A percentile compares a stretch with the other conserved stretches of the same genome.
These are phyloP conservation scores for Scutellaria barbata DNA, from an alignment of 257 asterid species.

Conservation along the genomic window DNA sequence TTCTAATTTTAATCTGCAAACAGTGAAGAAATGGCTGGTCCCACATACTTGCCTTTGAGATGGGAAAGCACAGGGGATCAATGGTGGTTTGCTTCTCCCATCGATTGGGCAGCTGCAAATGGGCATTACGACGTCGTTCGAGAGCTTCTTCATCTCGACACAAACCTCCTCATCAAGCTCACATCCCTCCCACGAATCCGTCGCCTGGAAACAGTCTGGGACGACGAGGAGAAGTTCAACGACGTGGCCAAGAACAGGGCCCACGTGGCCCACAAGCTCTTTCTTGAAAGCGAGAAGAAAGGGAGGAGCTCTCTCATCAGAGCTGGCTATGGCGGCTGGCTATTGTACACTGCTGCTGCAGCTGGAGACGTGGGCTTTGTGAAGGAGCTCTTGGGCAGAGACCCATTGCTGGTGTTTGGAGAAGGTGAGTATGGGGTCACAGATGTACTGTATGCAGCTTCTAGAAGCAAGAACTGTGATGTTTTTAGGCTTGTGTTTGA, in stretches of 20 bases:
- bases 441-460: constrained; percentile 83
- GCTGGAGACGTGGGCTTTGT: constrained; percentile 78
- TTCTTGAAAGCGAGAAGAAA: constrained; percentile 53
- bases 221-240: constrained; percentile 57
- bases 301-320: constrained; percentile 73
- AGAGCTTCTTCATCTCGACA: constrained; percentile 78
- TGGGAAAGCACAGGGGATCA: constrained; percentile 93
- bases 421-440: constrained; percentile 94
- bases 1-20: no score
- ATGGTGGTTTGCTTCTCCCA: constrained; percentile 99
- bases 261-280: constrained; percentile 66
- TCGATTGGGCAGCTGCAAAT: constrained; percentile 97
- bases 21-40: constrained; percentile 47
- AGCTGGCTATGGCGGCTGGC: constrained; percentile 99
- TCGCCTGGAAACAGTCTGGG: constrained; percentile 92
- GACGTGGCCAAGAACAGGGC: constrained; percentile 75
- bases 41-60: constrained; percentile 66
- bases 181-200: constrained; percentile 83
- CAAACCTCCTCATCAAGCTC: constrained; percentile 78
- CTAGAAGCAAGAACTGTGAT: constrained; percentile 63
- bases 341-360: constrained; percentile 86
- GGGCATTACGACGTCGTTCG: constrained; percentile 87
- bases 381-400: constrained; percentile 60
- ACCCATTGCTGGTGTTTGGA: constrained; percentile 83
- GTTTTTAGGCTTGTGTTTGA: constrained; percentile 70